Conservation (phyloP, 208 protist species). For the Porcisia hertigi region DNA sequence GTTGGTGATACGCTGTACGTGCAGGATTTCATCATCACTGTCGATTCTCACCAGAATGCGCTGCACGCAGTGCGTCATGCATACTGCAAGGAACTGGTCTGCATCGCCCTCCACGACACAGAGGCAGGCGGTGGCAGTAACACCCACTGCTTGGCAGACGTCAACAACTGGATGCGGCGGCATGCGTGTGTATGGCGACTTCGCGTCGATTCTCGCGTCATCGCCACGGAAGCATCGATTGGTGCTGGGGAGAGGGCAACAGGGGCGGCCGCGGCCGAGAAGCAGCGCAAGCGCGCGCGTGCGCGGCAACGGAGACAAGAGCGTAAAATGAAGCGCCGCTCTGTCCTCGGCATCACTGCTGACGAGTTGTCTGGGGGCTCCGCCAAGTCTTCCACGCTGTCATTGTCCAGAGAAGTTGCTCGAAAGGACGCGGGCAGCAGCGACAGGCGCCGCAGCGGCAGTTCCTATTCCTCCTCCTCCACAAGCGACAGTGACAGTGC, state of each 20-base stretch:
- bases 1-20: constrained; percentile 37
- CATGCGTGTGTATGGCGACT: constrained; percentile 33
- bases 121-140: constrained; percentile 25
- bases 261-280: not conserved
- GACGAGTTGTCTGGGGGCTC: not conserved
- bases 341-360: constrained; percentile 6
- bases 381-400: not conserved
- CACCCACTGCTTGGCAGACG: constrained; percentile 57
- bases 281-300: constrained; percentile 17
- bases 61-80: constrained; percentile 62
- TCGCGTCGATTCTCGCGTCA: constrained; percentile 2
- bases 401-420: not conserved
- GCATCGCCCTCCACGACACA: constrained; percentile 71
- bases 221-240: not conserved
- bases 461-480: constrained; percentile 14
- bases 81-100: constrained; percentile 84
- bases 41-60: constrained; percentile 79
- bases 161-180: constrained; percentile 46
- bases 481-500: constrained; percentile 17
- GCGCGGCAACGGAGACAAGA: constrained; percentile 1
- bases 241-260: not conserved
- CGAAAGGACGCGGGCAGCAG: not conserved
- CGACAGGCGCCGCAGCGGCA: constrained; percentile 18
- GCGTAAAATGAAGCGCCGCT: constrained; percentile 18
- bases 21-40: constrained; percentile 86